Base-by-base conservation (phyloP, 2,329 filamentous ascomycete species). In the Tolypocladium tundrense region DNA sequence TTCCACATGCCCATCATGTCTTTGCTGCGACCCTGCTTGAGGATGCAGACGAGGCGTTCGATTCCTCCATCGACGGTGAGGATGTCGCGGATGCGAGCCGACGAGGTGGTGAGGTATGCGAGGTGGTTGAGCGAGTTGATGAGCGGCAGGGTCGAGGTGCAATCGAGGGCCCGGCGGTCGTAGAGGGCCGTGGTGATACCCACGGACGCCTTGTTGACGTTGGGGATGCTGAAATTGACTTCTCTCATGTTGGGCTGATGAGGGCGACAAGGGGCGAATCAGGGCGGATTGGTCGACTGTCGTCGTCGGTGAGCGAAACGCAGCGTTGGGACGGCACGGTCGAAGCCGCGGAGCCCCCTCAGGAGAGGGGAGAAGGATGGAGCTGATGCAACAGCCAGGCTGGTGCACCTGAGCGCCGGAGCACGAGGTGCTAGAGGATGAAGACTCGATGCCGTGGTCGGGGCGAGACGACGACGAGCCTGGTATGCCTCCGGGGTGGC, bases 1-100 rank as follows among this genome's bases (percentile, higher is more conserved):
- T 97, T 97, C 94, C 94, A 99, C 90, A 96, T 96, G 73, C 97
- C 93, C 93, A 97, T 97, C 86, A 97, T 88, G 72, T 99, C 93
- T 75, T 92, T 95, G 76, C 90, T 97, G 70, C 94, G 84, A 62
- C 94, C 94, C 75, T 96, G 91, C 75, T 99, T 99, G 73, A 99
- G 84, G 69, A 99, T 97, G 82, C 91, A 97, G 71, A 99, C 90
- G 65, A 99, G 79, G 63, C 93, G 81, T 78, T 99, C 94, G 73
- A 99, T 94, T 61, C 94, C 94, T 74, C 94, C 94, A 88, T 99
- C 94, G 76, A 99, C 91, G 58, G 93, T 97, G 63, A 99, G 83
- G 62, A 99, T 99, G 72, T 99, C 94, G 67, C 94, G 86, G 73
- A 99, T 99, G 62, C 94, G 90, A 61, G 93, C 93, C 2, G 94